A percentile compares a stretch with the other conserved stretches of the same genome.
Conservation (phyloP, 1,284 basidiomycete genomes). For the Cryptococcus sp. region DNA sequence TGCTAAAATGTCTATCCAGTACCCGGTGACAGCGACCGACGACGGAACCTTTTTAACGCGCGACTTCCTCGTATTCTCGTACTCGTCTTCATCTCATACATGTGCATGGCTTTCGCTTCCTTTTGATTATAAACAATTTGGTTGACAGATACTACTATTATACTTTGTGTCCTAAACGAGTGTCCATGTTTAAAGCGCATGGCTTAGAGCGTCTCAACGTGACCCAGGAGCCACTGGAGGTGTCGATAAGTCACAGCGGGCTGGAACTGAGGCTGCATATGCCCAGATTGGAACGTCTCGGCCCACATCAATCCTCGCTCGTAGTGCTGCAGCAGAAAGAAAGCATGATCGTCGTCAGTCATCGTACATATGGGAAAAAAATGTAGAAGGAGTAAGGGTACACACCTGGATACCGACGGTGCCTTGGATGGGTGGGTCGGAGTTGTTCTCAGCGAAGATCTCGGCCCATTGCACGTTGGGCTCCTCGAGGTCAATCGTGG, state of each 20-base stretch:
- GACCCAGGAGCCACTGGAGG: constrained; percentile 27
- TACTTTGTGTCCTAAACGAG: too few relatives aligned
- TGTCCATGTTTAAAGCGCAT: too few relatives aligned
- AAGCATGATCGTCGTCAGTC: background rate
- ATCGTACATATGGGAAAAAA: too few relatives aligned
- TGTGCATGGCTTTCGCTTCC: too few relatives aligned
- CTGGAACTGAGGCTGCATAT: constrained; percentile 28
- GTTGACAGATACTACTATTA: too few relatives aligned
- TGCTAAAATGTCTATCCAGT: too few relatives aligned
- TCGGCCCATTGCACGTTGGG: constrained; percentile 8
- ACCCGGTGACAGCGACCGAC: too few relatives aligned
- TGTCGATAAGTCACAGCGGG: constrained; percentile 20
- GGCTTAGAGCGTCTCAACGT: constrained; percentile 16
- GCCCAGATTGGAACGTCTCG: constrained; percentile 20
- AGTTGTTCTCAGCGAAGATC: constrained; percentile 11
- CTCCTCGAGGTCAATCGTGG: constrained; percentile 11
- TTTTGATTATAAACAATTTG: too few relatives aligned
- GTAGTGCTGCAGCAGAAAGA: constrained; percentile 13
- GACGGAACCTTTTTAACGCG: too few relatives aligned
- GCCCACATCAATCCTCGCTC: constrained; percentile 34
- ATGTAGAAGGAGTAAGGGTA: background rate
- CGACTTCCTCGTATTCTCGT: too few relatives aligned
- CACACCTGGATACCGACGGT: constrained; percentile 22
- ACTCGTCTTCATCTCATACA: too few relatives aligned
- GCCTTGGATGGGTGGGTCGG: constrained; percentile 14